These are phyloP conservation scores for Scytalidium lignicola DNA, from an alignment of 2,329 filamentous ascomycete genomes.

Conservation along the genomic window DNA sequence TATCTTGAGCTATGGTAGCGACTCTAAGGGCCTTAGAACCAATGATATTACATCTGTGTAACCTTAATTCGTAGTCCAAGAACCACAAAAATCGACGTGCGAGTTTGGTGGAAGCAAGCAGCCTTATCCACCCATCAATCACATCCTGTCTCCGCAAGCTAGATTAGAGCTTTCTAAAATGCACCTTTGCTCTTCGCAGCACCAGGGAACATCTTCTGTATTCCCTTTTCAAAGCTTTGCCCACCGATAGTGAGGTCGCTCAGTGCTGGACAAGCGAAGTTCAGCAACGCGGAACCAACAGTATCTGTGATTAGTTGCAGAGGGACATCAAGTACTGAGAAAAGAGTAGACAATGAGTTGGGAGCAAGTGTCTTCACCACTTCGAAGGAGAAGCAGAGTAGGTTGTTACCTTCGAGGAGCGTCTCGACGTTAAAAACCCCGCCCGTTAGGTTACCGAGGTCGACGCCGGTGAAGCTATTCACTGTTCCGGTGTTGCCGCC, in stretches of 20 bases:
- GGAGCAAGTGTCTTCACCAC: slow-evolving; percentile 34
- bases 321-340: slow-evolving; percentile 28
- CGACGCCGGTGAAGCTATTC: slow-evolving; percentile 45
- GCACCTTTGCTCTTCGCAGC: not conserved
- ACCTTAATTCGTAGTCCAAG: too few species aligned
- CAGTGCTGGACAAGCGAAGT: slow-evolving; percentile 26
- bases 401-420: slow-evolving; percentile 43
- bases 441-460: slow-evolving; percentile 35
- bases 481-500: slow-evolving; percentile 48
- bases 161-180: not conserved
- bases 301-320: slow-evolving; percentile 27
- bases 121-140: too few species aligned
- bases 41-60: too few species aligned
- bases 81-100: too few species aligned
- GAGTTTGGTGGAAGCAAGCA: too few species aligned
- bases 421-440: slow-evolving; percentile 37
- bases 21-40: too few species aligned
- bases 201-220: slow-evolving; percentile 7
- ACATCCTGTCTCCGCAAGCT: too few species aligned
- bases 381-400: slow-evolving; percentile 37
- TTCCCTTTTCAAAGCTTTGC: slow-evolving; percentile 4
- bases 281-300: slow-evolving; percentile 22
- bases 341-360: slow-evolving; percentile 34
- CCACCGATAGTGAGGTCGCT: slow-evolving; percentile 15
- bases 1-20: too few species aligned